Evolutionary conservation across 768 basidiomycete species (phyloP).

Genomic region (Suillus brevipes): DNA sequence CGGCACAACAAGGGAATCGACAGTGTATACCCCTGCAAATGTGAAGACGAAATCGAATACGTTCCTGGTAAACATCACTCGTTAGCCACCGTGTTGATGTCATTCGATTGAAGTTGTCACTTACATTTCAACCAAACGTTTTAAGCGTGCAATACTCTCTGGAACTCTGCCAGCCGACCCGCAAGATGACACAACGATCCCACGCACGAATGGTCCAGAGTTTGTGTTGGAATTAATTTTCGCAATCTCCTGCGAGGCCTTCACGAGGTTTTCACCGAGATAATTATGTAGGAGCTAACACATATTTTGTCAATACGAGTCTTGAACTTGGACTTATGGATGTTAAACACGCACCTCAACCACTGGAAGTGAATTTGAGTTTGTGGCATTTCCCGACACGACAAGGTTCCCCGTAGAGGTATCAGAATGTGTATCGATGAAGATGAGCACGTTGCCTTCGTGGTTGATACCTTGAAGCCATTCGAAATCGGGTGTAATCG

Average conservation of each 20-base stretch:
- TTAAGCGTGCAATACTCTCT: neutral
- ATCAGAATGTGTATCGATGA: constrained; percentile 1
- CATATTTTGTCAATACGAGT: too few relatives aligned
- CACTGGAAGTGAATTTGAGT: neutral
- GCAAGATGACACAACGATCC: neutral
- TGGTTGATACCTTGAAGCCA: neutral
- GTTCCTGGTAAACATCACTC: too few relatives aligned
- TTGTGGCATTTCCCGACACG: neutral
- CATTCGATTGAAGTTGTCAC: too few relatives aligned
- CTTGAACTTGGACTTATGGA: too few relatives aligned
- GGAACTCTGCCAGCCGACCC: neutral
- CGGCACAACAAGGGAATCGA: too few relatives aligned
- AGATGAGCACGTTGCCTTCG: neutral
- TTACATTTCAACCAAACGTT: neutral
- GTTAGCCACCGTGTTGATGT: too few relatives aligned
- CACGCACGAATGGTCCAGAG: neutral
- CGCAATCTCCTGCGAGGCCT: neutral
- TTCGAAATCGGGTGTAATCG: neutral
- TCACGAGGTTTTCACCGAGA: neutral
- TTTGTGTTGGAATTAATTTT: too few relatives aligned
- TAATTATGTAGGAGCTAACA: too few relatives aligned
- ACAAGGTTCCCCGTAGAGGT: neutral
- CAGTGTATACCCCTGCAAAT: too few relatives aligned
- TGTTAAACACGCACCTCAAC: neutral
- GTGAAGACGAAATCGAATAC: too few relatives aligned